Evolutionary conservation across 495 filamentous ascomycete genomes (phyloP).

Genomic region (Umbilicaria muhlenbergii): DNA sequence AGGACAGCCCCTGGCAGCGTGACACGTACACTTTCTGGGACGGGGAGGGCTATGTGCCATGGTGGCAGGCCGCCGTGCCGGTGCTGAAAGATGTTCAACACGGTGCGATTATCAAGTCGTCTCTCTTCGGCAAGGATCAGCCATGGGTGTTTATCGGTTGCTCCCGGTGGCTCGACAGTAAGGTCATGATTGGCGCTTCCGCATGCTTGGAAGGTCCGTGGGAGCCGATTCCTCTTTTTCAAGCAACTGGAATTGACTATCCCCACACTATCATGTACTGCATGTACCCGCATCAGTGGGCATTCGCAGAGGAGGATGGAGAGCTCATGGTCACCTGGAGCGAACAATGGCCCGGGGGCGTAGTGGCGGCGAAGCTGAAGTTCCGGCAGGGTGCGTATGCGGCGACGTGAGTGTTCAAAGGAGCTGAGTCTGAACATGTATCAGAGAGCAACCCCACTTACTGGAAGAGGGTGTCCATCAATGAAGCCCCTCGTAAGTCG

Average conservation of each 20-base stretch:
- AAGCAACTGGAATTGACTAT: constrained; percentile 7
- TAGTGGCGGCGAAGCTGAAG: constrained; percentile 11
- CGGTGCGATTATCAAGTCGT: constrained; percentile 13
- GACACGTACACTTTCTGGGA: constrained; percentile 12
- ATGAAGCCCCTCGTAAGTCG: too few species aligned
- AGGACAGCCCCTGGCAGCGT: not conserved
- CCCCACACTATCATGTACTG: constrained; percentile 11
- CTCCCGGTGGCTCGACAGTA: constrained; percentile 11
- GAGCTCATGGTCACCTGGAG: constrained; percentile 20
- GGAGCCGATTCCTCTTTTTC: constrained; percentile 7
- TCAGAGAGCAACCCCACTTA: too few species aligned
- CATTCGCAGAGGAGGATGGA: constrained; percentile 8
- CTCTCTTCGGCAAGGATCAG: constrained; percentile 14
- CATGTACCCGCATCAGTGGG: constrained; percentile 18
- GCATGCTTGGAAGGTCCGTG: constrained; percentile 14
- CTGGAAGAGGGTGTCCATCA: too few species aligned
- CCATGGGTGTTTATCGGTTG: constrained; percentile 16
- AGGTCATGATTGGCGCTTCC: constrained; percentile 12
- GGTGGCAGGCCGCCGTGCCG: constrained; percentile 4
- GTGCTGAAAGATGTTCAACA: constrained; percentile 13
- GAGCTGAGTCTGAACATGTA: too few species aligned
- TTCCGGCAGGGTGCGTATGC: not conserved
- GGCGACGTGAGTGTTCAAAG: too few species aligned
- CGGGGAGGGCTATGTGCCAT: constrained; percentile 7
- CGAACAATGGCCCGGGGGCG: constrained; percentile 14